phyloP scores from a whole-genome alignment of 106 monocot species.

The Dendrobium huoshanense region DNA sequence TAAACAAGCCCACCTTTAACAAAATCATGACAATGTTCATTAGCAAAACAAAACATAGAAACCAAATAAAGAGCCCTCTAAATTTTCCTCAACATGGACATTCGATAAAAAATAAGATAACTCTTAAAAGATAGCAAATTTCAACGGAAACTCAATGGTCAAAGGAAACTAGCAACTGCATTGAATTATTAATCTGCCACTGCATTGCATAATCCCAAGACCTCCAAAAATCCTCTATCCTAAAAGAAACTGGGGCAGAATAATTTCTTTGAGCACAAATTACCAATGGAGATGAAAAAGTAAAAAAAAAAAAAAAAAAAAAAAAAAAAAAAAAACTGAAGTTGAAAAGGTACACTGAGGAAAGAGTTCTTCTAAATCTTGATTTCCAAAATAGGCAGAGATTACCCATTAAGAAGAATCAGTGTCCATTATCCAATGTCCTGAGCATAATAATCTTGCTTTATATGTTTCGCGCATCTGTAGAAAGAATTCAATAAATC shows the following conservation, averaged over 20 bases:
- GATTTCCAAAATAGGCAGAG: not conserved
- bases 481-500: slow-evolving; percentile 11
- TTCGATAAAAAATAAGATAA: not conserved
- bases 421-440: not conserved
- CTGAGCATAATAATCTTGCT: not conserved
- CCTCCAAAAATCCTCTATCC: not conserved
- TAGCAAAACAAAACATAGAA: too few species aligned
- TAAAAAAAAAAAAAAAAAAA: not conserved
- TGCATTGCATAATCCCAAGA: not conserved
- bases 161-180: not conserved
- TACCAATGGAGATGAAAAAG: not conserved
- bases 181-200: not conserved
- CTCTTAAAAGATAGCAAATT: not conserved
- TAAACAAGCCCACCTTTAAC: too few species aligned
- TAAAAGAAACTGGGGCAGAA: not conserved
- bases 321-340: not conserved
- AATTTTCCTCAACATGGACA: not conserved
- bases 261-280: not conserved
- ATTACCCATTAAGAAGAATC: slow-evolving; percentile 17
- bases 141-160: not conserved
- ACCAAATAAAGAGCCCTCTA: too few species aligned
- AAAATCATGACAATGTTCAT: too few species aligned
- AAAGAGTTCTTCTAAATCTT: not conserved
- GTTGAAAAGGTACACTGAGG: not conserved
- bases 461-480: not conserved